Evolutionary conservation across 108 stramenopile species (phyloP), one percentile per base, ranked within the genome.

Genomic region (Cylindrotheca closterium): DNA sequence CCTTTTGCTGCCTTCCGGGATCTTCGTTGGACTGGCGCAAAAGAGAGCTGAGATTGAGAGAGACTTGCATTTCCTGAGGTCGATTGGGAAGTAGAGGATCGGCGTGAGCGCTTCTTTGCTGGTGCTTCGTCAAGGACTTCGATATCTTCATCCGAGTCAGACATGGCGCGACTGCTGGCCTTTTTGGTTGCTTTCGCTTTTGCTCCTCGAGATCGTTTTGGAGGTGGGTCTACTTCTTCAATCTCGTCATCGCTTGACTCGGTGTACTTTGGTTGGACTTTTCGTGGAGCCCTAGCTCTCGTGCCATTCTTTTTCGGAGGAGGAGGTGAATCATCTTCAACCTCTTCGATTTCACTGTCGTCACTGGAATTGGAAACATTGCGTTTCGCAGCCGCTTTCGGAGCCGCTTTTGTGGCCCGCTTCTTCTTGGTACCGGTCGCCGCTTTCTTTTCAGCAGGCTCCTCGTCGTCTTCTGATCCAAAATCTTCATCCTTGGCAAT

Each of bases 11-110:
- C 55, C 10, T 7, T 17, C 23, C 32, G 29, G 8, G 22, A 19
- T 26, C 27, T 45, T 15, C 68, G 58, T 37, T 71, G 62, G 30
- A 32, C 23, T 4, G 70, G 48, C 19, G 24, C 25, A 63, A 63
- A 71, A 18, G 62, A 71, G 15, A 63, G 47, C 55, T 63, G 70
- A 33, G 70, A 71, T 23, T 71, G 70, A 25, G 70, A 62, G 22
- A 63, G 53, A 23, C 49, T 37, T 37, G 18, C 37, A 4, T 37
- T 58, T 29, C 47, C 26, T 2, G 47, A 48, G 7, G n/a, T 49
- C 4, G 47, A 25, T 4, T 27, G 26, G 5, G 64, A 54, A 27
- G 32, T 37, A 18, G n/a, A 58, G 1, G 68, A 31, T 1, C 73
- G 42, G 8, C 15, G 42, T 19, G 32, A 10, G 1, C 18, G 45